Base-by-base conservation (phyloP, 2,329 filamentous ascomycete species). In the Dichotomopilus funicola region DNA sequence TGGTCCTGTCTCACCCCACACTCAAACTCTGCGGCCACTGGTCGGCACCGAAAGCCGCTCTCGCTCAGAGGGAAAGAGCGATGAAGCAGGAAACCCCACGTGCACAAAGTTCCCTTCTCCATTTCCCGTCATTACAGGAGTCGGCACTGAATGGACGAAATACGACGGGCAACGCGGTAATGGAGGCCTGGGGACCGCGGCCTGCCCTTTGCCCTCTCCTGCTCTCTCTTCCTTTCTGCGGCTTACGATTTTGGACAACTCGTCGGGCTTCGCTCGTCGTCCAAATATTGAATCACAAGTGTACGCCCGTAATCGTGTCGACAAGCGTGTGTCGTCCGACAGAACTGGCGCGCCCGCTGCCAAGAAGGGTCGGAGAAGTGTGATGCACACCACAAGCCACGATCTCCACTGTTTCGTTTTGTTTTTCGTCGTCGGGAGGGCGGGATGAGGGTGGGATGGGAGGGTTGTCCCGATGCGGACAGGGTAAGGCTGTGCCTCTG, bases 401-500 rank as follows among this genome's bases (percentile, higher is more conserved):
- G 57, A 63, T 62, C 52, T 48, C 44, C 52, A 54, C 56, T 51
- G 54, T 55, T 50, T 51, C 51, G 54, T 46, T 41, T 45, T 37
- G 40, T 45, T 43, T 46, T 38, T 33, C 43, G 19, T 27, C 19
- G 19, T 27, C 19, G 19, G 19, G 19, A 27, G 19, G 19, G 19
- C 19, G 19, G 19, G 19, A 27, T 27, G 19, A 27, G 19, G 58
- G 57, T 42, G 7, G 6, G 11, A 49, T 42, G 53, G 53, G 54
- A 53, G 52, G 59, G 53, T 46, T 51, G 53, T 57, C 61, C 62
- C 55, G 58, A 61, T 59, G 57, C 45, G 50, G 62, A 45, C 49
- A 27, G 42, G 49, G 56, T 61, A 60, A 57, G 63, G 63, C 61
- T 65, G 63, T 65, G 62, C 61, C 59, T 37, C 56, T 60, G 53